These are phyloP conservation scores for Blepharisma undulans DNA, from an alignment of 169 alveolate species.

Conservation along the genomic window DNA sequence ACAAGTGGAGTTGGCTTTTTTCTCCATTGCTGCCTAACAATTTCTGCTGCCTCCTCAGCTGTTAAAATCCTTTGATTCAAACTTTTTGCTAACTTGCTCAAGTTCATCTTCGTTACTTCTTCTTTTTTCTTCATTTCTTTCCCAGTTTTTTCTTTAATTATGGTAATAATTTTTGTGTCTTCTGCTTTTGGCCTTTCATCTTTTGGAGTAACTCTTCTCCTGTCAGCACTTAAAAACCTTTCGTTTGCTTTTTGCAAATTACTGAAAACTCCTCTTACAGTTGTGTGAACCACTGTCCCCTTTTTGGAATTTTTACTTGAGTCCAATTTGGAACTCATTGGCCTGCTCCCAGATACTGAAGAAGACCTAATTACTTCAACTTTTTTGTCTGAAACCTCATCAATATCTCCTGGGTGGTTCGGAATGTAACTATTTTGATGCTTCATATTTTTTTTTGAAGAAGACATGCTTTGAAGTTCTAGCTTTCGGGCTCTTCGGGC, in stretches of 20 bases:
- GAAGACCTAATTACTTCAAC: not conserved
- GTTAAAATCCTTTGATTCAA: not conserved
- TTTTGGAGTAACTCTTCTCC: not conserved
- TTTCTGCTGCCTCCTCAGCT: constrained; percentile 20
- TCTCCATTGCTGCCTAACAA: not conserved
- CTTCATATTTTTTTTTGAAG: not conserved
- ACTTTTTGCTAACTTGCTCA: not conserved
- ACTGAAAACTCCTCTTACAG: not conserved
- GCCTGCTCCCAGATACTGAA: not conserved
- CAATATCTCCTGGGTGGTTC: not conserved
- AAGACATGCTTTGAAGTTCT: not conserved
- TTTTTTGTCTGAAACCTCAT: not conserved
- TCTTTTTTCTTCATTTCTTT: not conserved
- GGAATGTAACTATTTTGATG: not conserved
- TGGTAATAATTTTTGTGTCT: not conserved
- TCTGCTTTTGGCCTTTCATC: not conserved
- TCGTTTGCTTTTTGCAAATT: not conserved
- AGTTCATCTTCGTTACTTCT: not conserved
- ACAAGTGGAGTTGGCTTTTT: constrained; percentile 21
- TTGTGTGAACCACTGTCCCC: not conserved
- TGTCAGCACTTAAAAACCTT: not conserved
- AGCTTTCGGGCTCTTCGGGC: constrained; percentile 16
- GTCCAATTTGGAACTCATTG: not conserved
- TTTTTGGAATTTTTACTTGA: not conserved
- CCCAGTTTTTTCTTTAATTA: not conserved